Evolutionary conservation across 2,329 filamentous ascomycete species (phyloP), one percentile per base, ranked within the genome.

Genomic region (Rhytidhysteron rufulum): DNA sequence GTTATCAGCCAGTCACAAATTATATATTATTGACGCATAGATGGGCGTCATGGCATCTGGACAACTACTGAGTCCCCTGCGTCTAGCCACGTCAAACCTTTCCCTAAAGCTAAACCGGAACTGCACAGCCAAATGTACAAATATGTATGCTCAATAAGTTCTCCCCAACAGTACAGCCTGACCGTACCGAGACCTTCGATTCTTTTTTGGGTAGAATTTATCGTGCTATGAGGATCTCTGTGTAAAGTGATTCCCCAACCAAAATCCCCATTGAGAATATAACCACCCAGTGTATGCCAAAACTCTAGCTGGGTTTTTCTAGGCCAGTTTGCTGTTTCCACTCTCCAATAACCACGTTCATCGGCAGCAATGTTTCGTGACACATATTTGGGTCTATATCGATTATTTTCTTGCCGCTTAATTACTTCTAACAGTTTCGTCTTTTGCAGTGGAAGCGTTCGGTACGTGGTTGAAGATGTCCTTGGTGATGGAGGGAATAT

Each of bases 261-360:
- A 0, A 78, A 75, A 17, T 71, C 66, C 0, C 81, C 80, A 19
- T 69, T 70, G 5, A 67, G 67, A 24, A 94, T 67, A 35, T 80
- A 78, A 13, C 81, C 74, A 5, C 69, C 69, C 18, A 89, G 65
- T 37, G 77, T 82, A 1, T 66, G 62, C 85, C 86, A 90, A 6
- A 81, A 74, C 2, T 72, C 66, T 13, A 69, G 59, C 36, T 78
- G 75, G 4, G 73, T 54, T 0, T 65, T 60, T 0, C 57, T 38
- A 0, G 67, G 57, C 84, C 84, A 88, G 1, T 50, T 37, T 1
- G 64, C 56, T 49, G 77, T 81, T 47, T 81, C 69, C 4, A 95
- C 54, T 2, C 72, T 62, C 90, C 90, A 96, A 63, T 86, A 82
- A 1, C 89, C 90, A 13, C 90, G 75, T 60, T 95, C 88, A 27